phyloP scores from a whole-genome alignment of 108 stramenopile species.

The Cyclotella kingstonii region DNA sequence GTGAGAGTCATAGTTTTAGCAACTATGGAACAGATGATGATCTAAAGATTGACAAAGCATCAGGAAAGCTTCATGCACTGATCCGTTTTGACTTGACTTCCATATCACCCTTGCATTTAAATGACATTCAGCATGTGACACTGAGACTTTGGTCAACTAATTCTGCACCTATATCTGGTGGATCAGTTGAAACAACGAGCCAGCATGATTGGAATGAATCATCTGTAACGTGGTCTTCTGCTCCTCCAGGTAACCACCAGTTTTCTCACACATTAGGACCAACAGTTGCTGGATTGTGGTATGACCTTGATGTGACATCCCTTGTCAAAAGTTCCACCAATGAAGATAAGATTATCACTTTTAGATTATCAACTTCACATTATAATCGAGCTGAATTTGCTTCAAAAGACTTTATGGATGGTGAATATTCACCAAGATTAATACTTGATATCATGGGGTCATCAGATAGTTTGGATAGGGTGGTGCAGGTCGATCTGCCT shows the following conservation, averaged over 20 bases:
- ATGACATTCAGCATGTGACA: not conserved
- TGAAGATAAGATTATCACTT: not conserved
- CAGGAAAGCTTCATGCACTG: conserved; percentile 1
- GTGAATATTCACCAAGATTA: conserved; percentile 1
- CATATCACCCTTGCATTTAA: not conserved
- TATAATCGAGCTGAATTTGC: not conserved
- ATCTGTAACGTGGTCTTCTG: not conserved
- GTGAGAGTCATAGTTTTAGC: not conserved
- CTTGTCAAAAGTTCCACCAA: not conserved
- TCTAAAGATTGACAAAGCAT: not conserved
- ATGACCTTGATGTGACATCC: not conserved
- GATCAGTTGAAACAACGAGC: not conserved
- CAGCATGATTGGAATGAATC: not conserved
- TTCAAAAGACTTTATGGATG: conserved; percentile 3
- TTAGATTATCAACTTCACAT: not conserved
- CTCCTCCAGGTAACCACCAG: not conserved
- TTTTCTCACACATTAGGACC: not conserved
- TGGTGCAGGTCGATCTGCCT: too few relatives aligned
- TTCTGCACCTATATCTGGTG: conserved; percentile 1
- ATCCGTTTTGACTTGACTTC: not conserved
- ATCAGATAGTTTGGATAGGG: too few relatives aligned
- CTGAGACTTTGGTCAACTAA: conserved; percentile 1
- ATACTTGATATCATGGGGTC: not conserved
- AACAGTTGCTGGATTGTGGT: not conserved
- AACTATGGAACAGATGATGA: not conserved